These are phyloP conservation scores for Mycena belliarum DNA, from an alignment of 768 basidiomycete species.

Conservation along the genomic window DNA sequence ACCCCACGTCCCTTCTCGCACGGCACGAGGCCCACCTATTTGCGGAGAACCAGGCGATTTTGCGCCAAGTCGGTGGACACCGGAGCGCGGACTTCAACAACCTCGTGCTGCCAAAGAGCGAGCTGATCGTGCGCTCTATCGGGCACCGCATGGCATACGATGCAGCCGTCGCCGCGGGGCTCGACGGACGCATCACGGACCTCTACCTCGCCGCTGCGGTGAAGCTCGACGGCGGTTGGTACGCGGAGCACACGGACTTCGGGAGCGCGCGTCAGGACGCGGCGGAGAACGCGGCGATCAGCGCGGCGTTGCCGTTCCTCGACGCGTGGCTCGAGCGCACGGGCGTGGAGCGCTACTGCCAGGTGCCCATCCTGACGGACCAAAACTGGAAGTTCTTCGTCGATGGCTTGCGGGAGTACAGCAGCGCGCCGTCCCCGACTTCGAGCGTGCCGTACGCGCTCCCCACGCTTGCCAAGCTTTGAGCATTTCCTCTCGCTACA, in stretches of 20 bases:
- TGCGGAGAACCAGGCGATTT: constrained; percentile 18
- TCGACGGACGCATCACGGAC: constrained; percentile 34
- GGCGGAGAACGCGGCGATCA: constrained; percentile 35
- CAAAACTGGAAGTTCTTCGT: neutral
- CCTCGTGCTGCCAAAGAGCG: constrained; percentile 42
- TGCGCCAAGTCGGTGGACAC: constrained; percentile 26
- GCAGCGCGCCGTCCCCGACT: neutral
- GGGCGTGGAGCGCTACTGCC: constrained; percentile 18
- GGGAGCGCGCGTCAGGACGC: constrained; percentile 30
- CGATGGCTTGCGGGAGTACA: neutral
- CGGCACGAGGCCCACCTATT: constrained; percentile 24
- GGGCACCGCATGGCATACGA: constrained; percentile 50
- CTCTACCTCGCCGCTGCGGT: constrained; percentile 40
- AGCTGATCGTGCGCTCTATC: constrained; percentile 40
- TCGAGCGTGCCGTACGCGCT: too few species aligned
- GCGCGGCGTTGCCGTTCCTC: constrained; percentile 26
- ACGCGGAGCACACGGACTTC: constrained; percentile 34
- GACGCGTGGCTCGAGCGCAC: constrained; percentile 23
- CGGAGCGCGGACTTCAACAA: constrained; percentile 35
- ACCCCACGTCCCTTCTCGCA: constrained; percentile 24
- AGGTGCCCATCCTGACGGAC: constrained; percentile 28
- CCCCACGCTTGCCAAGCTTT: too few species aligned
- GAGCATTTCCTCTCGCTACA: too few species aligned
- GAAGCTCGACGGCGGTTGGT: constrained; percentile 42
- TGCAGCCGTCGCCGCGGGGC: constrained; percentile 31